A percentile compares a stretch with the other conserved stretches of the same genome.
Evolutionary conservation across 139 green algal species (phyloP).

Genomic region (Prasinococcaceae sp.): DNA sequence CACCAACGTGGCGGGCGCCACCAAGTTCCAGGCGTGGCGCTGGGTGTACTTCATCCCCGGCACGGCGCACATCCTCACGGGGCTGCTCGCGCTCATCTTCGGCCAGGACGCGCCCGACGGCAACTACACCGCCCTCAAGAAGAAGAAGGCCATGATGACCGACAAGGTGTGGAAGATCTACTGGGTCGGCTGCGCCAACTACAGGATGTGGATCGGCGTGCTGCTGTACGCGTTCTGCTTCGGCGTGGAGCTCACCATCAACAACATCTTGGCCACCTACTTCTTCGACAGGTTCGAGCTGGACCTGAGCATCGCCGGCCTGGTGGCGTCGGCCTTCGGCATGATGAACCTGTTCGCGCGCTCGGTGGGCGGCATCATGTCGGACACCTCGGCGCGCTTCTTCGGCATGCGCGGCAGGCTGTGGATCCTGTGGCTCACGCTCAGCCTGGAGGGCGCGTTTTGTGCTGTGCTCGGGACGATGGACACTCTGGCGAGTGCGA

Average conservation of each 20-base stretch:
- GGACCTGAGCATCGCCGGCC: constrained; percentile 29
- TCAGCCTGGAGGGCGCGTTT: constrained; percentile 16
- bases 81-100: constrained; percentile 26
- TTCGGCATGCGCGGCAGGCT: constrained; percentile 60
- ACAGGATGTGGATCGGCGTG: constrained; percentile 44
- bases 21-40: constrained; percentile 59
- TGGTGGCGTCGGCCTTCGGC: constrained; percentile 13
- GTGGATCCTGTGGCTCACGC: constrained; percentile 46
- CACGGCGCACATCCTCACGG: constrained; percentile 47
- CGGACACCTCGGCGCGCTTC: constrained; percentile 30
- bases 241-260: constrained; percentile 64
- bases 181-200: constrained; percentile 33
- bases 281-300: constrained; percentile 51
- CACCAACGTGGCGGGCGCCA: constrained; percentile 21
- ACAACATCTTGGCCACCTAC: constrained; percentile 59
- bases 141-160: constrained; percentile 34
- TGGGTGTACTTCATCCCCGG: constrained; percentile 76
- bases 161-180: constrained; percentile 19
- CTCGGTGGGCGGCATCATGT: constrained; percentile 46
- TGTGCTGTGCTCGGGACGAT: constrained; percentile 17
- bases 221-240: constrained; percentile 44
- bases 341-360: constrained; percentile 84
- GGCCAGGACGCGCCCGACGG: constrained; percentile 70
- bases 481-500: constrained; percentile 43
- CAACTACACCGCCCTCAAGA: constrained; percentile 65